phyloP scores from a whole-genome alignment of 2,329 filamentous ascomycete species.

The Dothideomycetes sp. region DNA sequence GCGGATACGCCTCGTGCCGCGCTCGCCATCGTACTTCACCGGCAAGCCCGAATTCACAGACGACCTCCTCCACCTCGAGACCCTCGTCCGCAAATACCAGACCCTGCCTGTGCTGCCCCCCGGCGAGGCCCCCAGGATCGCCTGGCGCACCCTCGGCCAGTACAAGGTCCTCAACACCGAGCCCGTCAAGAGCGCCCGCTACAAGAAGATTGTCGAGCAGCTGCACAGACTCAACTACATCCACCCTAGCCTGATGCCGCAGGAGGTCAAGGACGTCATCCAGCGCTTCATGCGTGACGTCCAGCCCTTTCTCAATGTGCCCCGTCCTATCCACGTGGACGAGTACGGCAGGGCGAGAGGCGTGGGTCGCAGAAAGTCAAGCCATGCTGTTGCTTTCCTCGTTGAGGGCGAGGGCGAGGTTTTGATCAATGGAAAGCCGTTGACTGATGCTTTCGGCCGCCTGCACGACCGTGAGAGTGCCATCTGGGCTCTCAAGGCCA shows the following conservation, averaged over 20 bases:
- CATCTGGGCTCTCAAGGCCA: constrained; percentile 78
- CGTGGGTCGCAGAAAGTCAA: constrained; percentile 78
- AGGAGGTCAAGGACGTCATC: constrained; percentile 55
- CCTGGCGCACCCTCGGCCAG: constrained; percentile 70
- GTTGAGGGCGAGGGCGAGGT: constrained; percentile 90
- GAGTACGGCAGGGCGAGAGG: constrained; percentile 67
- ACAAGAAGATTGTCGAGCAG: constrained; percentile 62
- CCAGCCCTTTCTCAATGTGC: constrained; percentile 55
- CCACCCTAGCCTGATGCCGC: constrained; percentile 63
- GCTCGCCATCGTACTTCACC: constrained; percentile 91
- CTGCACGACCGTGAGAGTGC: constrained; percentile 92
- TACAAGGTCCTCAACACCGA: constrained; percentile 65
- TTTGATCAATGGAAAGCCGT: constrained; percentile 77
- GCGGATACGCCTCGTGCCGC: constrained; percentile 61
- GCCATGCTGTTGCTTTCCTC: constrained; percentile 71
- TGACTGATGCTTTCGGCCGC: constrained; percentile 72
- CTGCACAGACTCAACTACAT: constrained; percentile 77
- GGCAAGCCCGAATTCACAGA: constrained; percentile 79
- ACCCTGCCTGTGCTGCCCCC: constrained; percentile 58
- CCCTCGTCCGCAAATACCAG: constrained; percentile 60
- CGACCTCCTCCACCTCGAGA: constrained; percentile 61
- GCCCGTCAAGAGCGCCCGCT: constrained; percentile 64
- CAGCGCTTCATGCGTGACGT: constrained; percentile 62
- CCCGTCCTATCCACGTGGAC: constrained; percentile 59
- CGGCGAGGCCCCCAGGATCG: constrained; percentile 57